phyloP scores from a whole-genome alignment of 2,329 filamentous ascomycete species.

The Bipolaris sorokiniana region DNA sequence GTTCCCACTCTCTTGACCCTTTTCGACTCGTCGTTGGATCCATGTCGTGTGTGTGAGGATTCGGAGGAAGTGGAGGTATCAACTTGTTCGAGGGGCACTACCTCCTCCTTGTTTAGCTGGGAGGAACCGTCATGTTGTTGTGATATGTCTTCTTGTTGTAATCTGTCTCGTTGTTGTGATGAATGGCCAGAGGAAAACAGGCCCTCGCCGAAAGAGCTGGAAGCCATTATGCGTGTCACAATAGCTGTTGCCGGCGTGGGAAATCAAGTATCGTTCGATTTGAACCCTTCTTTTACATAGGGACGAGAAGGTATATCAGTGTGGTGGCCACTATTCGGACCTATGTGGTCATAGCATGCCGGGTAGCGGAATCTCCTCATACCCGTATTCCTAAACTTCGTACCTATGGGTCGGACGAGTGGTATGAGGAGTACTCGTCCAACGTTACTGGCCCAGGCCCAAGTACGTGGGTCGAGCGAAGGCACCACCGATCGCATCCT shows the following conservation, averaged over 20 bases:
- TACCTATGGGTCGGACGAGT: constrained; percentile 6
- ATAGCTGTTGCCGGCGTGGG: constrained; percentile 5
- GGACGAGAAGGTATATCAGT: constrained; percentile 3
- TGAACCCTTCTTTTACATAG: background rate
- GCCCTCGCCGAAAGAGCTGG: constrained; percentile 16
- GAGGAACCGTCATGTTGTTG: constrained; percentile 6
- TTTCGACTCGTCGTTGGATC: constrained; percentile 13
- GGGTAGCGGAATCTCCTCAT: constrained; percentile 7
- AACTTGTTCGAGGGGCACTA: constrained; percentile 15
- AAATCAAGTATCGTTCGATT: constrained; percentile 13
- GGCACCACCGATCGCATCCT: background rate
- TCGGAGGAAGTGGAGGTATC: constrained; percentile 22
- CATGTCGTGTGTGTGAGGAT: constrained; percentile 29
- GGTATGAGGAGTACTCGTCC: background rate
- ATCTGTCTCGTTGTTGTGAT: background rate
- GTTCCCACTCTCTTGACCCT: constrained; percentile 13
- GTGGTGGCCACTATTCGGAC: background rate
- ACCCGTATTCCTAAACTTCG: constrained; percentile 1
- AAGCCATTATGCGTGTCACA: constrained; percentile 21
- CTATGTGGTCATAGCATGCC: constrained; percentile 8
- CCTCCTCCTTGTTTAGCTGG: constrained; percentile 14
- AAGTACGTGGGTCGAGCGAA: background rate
- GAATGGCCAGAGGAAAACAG: background rate
- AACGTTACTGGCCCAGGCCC: background rate
- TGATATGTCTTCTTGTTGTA: background rate